Evolutionary conservation across 2,329 filamentous ascomycete species (phyloP).

Genomic region (Colletotrichum abscissum): DNA sequence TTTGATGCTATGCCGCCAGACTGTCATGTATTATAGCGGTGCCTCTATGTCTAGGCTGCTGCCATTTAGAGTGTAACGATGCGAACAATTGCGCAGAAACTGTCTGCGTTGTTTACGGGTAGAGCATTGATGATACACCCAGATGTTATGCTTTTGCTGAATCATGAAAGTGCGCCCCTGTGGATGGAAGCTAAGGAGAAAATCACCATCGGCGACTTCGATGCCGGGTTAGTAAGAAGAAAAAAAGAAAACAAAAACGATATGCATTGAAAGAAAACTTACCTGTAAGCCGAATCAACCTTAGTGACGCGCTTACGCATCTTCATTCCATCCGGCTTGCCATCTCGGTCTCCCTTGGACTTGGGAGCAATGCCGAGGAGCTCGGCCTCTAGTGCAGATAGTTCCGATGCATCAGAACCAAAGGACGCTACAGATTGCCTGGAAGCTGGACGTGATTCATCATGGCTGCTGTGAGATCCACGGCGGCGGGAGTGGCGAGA

Average conservation of each 20-base stretch:
- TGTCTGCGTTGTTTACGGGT: not conserved
- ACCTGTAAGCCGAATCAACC: slow-evolving; percentile 53
- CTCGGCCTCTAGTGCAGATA: slow-evolving; percentile 52
- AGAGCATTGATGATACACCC: not conserved
- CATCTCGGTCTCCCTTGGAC: slow-evolving; percentile 40
- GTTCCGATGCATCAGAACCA: slow-evolving; percentile 43
- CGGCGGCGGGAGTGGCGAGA: slow-evolving; percentile 20
- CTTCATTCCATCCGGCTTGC: slow-evolving; percentile 40
- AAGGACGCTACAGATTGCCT: slow-evolving; percentile 24
- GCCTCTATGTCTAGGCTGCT: not conserved
- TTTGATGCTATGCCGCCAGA: not conserved
- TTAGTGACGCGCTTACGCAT: slow-evolving; percentile 46
- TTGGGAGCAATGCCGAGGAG: slow-evolving; percentile 48
- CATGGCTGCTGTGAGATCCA: slow-evolving; percentile 22
- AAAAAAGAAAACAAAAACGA: not conserved
- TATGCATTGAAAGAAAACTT: not conserved
- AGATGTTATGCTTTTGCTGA: not conserved
- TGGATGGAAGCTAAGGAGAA: not conserved
- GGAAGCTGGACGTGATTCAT: slow-evolving; percentile 30
- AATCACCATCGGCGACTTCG: slow-evolving; percentile 50
- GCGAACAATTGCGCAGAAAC: not conserved
- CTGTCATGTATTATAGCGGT: not conserved
- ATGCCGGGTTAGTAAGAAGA: not conserved
- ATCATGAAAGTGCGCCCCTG: not conserved
- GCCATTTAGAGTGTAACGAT: not conserved